phyloP scores from a whole-genome alignment of 2,329 filamentous ascomycete species.

The Trichoderma lentiforme region DNA sequence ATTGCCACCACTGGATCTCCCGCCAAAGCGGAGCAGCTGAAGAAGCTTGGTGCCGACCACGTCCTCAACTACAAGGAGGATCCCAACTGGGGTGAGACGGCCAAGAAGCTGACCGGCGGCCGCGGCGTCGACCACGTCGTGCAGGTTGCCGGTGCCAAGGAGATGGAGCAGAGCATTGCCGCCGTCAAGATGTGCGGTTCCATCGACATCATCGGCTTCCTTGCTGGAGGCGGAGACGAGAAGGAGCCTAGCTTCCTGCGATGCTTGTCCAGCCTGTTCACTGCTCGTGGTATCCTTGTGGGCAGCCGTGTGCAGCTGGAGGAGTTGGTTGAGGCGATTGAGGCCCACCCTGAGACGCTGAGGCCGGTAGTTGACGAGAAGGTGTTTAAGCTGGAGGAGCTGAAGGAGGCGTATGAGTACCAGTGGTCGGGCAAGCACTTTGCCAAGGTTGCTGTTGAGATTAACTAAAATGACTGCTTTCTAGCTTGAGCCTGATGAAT shows the following conservation, averaged over 20 bases:
- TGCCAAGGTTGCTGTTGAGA: slow-evolving; percentile 38
- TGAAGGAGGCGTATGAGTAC: slow-evolving; percentile 44
- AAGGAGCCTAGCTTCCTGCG: slow-evolving; percentile 34
- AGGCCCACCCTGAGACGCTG: slow-evolving; percentile 42
- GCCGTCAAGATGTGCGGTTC: slow-evolving; percentile 46
- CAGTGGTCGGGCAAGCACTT: slow-evolving; percentile 37
- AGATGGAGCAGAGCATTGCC: slow-evolving; percentile 43
- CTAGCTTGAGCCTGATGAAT: background rate
- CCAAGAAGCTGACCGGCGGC: slow-evolving; percentile 42
- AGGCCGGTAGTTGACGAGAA: slow-evolving; percentile 42
- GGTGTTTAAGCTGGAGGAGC: slow-evolving; percentile 43
- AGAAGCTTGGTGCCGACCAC: slow-evolving; percentile 47
- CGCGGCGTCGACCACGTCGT: slow-evolving; percentile 46
- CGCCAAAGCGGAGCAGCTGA: slow-evolving; percentile 43
- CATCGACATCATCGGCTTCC: slow-evolving; percentile 41
- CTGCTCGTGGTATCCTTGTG: slow-evolving; percentile 44
- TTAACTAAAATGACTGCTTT: slow-evolving; percentile 20
- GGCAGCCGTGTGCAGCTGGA: slow-evolving; percentile 48
- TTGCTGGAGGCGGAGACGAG: slow-evolving; percentile 27
- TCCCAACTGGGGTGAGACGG: slow-evolving; percentile 44
- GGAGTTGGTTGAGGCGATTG: slow-evolving; percentile 50
- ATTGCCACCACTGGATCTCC: slow-evolving; percentile 47
- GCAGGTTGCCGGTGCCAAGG: slow-evolving; percentile 46
- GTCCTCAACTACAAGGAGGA: slow-evolving; percentile 50
- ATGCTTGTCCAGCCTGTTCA: slow-evolving; percentile 35